Evolutionary conservation across 768 basidiomycete genomes (phyloP).

Genomic region (Lactarius deliciosus): DNA sequence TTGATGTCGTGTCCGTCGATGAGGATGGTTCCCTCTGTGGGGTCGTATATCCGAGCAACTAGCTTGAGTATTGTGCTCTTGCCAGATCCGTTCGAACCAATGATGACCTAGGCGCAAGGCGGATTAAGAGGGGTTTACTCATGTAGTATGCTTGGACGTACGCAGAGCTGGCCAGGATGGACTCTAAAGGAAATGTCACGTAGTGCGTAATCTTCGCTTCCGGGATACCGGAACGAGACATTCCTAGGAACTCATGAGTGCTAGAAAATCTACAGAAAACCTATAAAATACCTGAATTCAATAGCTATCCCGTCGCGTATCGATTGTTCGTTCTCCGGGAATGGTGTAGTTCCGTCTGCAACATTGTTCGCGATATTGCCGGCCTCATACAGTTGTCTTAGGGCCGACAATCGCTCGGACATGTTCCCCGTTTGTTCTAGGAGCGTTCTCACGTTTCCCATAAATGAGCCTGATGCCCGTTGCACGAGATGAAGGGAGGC

Average conservation of each 20-base stretch:
- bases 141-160: slow-evolving; percentile 37
- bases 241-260: slow-evolving; percentile 42
- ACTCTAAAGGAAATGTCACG: slow-evolving; percentile 69
- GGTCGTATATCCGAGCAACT: slow-evolving; percentile 68
- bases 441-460: slow-evolving; percentile 46
- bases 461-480: slow-evolving; percentile 53
- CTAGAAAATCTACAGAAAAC: slow-evolving; percentile 28
- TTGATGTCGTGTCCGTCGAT: slow-evolving; percentile 63
- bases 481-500: slow-evolving; percentile 50
- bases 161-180: slow-evolving; percentile 68
- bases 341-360: slow-evolving; percentile 49
- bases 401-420: slow-evolving; percentile 49
- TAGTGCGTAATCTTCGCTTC: slow-evolving; percentile 51
- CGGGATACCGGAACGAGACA: slow-evolving; percentile 72
- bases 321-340: slow-evolving; percentile 30
- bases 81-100: slow-evolving; percentile 74
- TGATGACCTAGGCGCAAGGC: slow-evolving; percentile 54
- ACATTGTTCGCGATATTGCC: slow-evolving; percentile 58
- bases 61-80: slow-evolving; percentile 82
- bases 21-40: slow-evolving; percentile 65
- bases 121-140: not conserved
- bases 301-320: slow-evolving; percentile 42
- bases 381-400: slow-evolving; percentile 67
- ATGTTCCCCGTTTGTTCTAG: slow-evolving; percentile 56
- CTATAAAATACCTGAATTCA: slow-evolving; percentile 53